phyloP scores from a whole-genome alignment of 1,139 yeast genomes.

The Geotrichum europaeum region DNA sequence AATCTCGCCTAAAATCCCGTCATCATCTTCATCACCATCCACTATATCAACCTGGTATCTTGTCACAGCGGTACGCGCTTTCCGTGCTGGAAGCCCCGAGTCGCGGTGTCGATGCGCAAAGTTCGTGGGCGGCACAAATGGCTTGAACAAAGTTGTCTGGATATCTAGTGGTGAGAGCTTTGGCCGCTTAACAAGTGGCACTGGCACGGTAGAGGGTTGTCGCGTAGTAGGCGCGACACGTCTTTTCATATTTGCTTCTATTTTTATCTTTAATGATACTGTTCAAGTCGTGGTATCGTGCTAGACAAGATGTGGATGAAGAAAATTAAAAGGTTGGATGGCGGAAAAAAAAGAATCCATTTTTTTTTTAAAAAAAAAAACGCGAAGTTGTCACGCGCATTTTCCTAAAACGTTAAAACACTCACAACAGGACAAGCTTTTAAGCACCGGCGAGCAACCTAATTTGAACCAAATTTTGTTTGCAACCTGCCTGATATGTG shows the following conservation, averaged over 20 bases:
- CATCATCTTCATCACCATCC: background rate
- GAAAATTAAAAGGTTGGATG: background rate
- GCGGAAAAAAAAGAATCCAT: background rate
- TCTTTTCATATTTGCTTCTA: constrained; percentile 1
- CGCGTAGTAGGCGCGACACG: constrained; percentile 9
- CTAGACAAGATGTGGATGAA: background rate
- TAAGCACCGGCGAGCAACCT: background rate
- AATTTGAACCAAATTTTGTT: background rate
- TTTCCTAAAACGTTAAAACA: background rate
- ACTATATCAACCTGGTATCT: background rate
- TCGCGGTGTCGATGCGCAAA: background rate
- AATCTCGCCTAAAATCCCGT: background rate
- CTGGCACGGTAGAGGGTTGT: constrained; percentile 4
- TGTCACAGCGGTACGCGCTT: background rate
- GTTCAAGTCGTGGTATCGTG: background rate
- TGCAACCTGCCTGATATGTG: background rate
- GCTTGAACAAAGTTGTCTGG: background rate
- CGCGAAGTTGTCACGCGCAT: constrained; percentile 7
- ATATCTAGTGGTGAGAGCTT: constrained; percentile 1
- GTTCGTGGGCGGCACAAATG: constrained; percentile 3
- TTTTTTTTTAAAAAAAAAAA: background rate
- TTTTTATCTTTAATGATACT: background rate
- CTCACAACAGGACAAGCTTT: background rate
- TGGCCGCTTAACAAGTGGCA: background rate
- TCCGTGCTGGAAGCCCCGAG: background rate